These are phyloP conservation scores for Hanseniaspora taiwanica DNA, from an alignment of 805 yeast genomes.

Conservation along the genomic window DNA sequence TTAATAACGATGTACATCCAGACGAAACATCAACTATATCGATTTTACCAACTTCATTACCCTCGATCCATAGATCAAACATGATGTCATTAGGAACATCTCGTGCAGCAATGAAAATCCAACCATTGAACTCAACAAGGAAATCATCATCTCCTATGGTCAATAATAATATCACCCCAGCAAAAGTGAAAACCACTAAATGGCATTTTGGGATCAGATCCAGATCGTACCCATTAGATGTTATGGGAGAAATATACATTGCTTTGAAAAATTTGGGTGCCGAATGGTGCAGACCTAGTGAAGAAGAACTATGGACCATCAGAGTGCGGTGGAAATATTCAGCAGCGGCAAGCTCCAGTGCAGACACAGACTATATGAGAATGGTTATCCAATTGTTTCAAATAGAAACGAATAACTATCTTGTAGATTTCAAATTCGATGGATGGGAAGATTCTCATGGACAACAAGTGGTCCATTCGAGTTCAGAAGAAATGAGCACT, in stretches of 20 bases:
- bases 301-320: conserved; percentile 92
- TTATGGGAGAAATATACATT: conserved; percentile 95
- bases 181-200: conserved; percentile 45
- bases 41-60: conserved; percentile 83
- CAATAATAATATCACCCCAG: too few species aligned
- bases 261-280: conserved; percentile 91
- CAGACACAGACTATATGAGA: conserved; percentile 61
- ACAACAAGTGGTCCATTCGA: conserved; percentile 18
- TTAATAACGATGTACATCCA: conserved; percentile 14
- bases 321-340: conserved; percentile 89
- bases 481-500: conserved; percentile 69
- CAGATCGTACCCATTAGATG: conserved; percentile 91
- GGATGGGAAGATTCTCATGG: conserved; percentile 77
- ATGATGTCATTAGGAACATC: conserved; percentile 53
- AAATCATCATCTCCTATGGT: too few species aligned
- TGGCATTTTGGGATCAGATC: conserved; percentile 99
- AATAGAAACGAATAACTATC: conserved; percentile 86
- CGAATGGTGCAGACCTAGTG: conserved; percentile 92
- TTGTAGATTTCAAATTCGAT: conserved; percentile 94
- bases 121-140: conserved; percentile 46
- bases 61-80: conserved; percentile 86
- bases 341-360: too few species aligned
- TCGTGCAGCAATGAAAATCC: conserved; percentile 32
- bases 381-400: conserved; percentile 96
- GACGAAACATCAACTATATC: conserved; percentile 65